Evolutionary conservation across 495 filamentous ascomycete genomes (phyloP).

Genomic region (Penicillium manginii): DNA sequence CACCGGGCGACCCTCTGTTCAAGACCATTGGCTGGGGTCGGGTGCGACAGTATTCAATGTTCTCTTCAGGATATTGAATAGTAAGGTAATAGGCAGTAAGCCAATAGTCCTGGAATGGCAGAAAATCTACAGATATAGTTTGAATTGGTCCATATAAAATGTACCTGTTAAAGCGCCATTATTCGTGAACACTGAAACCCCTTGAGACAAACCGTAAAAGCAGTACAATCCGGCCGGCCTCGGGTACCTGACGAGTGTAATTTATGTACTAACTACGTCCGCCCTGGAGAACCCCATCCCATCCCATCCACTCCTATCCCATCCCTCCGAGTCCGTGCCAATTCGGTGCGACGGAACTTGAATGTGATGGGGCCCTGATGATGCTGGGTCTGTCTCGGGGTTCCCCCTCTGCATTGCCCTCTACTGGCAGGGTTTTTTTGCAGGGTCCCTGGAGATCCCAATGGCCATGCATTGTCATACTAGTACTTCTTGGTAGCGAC

Average conservation of each 20-base stretch:
- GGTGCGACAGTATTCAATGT: background rate
- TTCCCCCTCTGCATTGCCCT: background rate
- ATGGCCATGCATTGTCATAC: background rate
- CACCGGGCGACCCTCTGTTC: slow-evolving; percentile 25
- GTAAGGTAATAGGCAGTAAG: no score
- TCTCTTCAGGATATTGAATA: no score
- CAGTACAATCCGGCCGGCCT: slow-evolving; percentile 7
- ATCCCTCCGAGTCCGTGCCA: background rate
- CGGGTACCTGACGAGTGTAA: slow-evolving; percentile 22
- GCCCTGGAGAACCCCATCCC: background rate
- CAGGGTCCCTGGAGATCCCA: background rate
- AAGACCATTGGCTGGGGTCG: slow-evolving; percentile 17
- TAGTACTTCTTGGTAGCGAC: background rate
- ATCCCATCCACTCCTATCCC: background rate
- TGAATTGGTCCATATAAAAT: no score
- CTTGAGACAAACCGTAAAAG: background rate
- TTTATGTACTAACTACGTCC: background rate
- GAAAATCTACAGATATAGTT: no score
- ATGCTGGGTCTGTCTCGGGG: background rate
- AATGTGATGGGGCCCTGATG: slow-evolving; percentile 5
- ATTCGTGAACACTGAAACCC: no score
- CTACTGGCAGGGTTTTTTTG: background rate
- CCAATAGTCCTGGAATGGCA: no score
- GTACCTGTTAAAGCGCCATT: no score
- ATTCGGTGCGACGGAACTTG: slow-evolving; percentile 13